Evolutionary conservation across 345 rosid genomes (phyloP).

Genomic region (Cardiospermum halicacabum): DNA sequence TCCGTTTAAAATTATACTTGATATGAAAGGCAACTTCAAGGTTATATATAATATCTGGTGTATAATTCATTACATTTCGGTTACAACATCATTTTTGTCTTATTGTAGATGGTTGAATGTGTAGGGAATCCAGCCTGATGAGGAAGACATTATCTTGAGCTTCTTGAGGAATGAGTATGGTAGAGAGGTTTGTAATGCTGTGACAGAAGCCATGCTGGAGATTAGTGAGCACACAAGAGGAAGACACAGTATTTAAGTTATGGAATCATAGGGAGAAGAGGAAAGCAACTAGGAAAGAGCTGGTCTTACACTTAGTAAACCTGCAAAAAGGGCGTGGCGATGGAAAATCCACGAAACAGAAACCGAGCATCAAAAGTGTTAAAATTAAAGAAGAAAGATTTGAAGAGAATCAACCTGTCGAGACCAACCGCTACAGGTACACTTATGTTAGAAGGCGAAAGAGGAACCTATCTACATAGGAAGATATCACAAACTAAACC

Average conservation of each 20-base stretch:
- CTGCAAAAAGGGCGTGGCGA: constrained; percentile 20
- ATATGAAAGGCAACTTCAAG: constrained; percentile 22
- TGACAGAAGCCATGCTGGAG: constrained; percentile 28
- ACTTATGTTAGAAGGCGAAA: too few species aligned
- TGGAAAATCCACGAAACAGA: too few species aligned
- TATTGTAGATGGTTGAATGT: too few species aligned
- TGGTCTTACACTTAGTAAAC: constrained; percentile 17
- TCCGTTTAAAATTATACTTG: constrained; percentile 41
- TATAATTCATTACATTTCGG: too few species aligned
- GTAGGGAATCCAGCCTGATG: constrained; percentile 34
- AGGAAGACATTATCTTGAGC: constrained; percentile 33
- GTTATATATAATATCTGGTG: background rate
- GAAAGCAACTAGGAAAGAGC: constrained; percentile 39
- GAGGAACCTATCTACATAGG: too few species aligned
- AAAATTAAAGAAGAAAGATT: too few species aligned
- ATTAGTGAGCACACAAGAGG: constrained; percentile 44
- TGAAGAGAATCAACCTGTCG: too few species aligned
- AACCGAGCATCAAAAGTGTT: too few species aligned
- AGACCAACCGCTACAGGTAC: too few species aligned
- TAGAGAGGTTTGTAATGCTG: constrained; percentile 33
- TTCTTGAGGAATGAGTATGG: constrained; percentile 30
- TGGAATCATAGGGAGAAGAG: constrained; percentile 32
- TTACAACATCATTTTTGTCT: background rate
- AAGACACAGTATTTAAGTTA: constrained; percentile 35
- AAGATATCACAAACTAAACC: too few species aligned